Evolutionary conservation across 2,329 filamentous ascomycete genomes (phyloP), one percentile per base, ranked within the genome.

Genomic region (Neofusicoccum kwambonambiense): DNA sequence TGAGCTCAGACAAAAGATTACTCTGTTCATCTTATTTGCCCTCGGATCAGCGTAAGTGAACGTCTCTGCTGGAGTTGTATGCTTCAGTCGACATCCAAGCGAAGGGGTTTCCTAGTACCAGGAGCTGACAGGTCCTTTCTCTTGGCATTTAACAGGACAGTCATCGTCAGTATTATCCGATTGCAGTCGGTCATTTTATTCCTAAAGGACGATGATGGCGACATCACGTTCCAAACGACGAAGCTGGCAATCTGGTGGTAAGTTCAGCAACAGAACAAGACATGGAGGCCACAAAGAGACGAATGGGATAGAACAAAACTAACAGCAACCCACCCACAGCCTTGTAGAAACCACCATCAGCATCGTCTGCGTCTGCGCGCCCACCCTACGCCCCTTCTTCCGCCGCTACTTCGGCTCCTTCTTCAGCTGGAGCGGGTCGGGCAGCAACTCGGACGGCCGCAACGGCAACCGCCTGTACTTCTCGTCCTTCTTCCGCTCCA

Each of bases 331-430:
- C 27, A 31, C 27, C 27, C 5, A 7, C 52, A 57, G 52, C 12
- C 52, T 57, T 19, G 39, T 44, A 15, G 56, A 60, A 47, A 60
- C 56, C 7, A 60, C 56, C 12, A 39, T 60, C 22, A 47, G 56
- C 42, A 47, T 60, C 41, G 42, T 60, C 41, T 60, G 56, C 56
- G 56, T 49, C 22, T 60, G 56, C 56, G 56, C 44, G 15, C 56
- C 56, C n/a, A 49, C 56, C 3, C 56, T 60, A 13, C 56, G 56
- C 42, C 56, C 56, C 22, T 60, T 60, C 56, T 47, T 60, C 27
- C 56, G 56, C 56, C 56, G 27, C 4, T 31, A 60, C 56, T 60
- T 47, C 56, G 56, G 56, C 31, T 31, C 52, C 37, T 57, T 60
- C 56, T 60, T 60, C 27, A 49, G 41, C 56, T 60, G 41, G 41